Conservation (phyloP, 768 basidiomycete species). For the Chalciporus sphaerocephalus region DNA sequence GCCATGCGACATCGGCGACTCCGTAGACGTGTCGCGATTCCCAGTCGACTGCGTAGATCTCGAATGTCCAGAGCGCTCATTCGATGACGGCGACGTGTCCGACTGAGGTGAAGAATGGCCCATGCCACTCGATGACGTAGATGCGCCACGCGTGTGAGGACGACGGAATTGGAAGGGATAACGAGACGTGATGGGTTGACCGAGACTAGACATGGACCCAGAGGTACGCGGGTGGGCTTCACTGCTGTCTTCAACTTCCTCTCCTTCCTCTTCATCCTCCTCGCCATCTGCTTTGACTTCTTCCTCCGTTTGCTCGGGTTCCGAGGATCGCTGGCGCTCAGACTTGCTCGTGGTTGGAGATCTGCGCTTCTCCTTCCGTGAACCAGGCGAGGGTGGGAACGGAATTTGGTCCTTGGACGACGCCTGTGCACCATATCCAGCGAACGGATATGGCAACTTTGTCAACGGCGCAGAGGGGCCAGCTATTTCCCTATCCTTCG, state of each 20-base stretch:
- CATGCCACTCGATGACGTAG: conserved; percentile 37
- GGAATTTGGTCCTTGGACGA: conserved; percentile 65
- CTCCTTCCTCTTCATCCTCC: conserved; percentile 42
- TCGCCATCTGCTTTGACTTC: conserved; percentile 24
- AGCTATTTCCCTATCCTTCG: conserved; percentile 43
- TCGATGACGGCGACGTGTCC: conserved; percentile 36
- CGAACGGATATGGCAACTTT: conserved; percentile 68
- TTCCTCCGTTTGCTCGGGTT: conserved; percentile 27
- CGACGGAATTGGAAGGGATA: conserved; percentile 68
- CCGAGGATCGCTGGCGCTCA: conserved; percentile 30
- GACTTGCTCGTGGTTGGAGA: conserved; percentile 26
- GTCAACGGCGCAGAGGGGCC: conserved; percentile 43
- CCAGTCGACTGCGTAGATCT: conserved; percentile 57
- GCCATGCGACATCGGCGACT: conserved; percentile 50
- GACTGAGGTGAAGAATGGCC: conserved; percentile 39
- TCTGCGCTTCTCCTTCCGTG: conserved; percentile 36
- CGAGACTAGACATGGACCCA: conserved; percentile 82
- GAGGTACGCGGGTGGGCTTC: conserved; percentile 64
- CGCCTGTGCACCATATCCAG: conserved; percentile 53
- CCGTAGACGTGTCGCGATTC: conserved; percentile 53
- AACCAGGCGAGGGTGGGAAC: conserved; percentile 64
- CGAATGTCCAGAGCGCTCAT: conserved; percentile 38
- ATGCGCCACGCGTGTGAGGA: conserved; percentile 39
- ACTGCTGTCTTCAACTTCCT: conserved; percentile 36
- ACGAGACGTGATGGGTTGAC: conserved; percentile 65